Evolutionary conservation across 371 early-diverging fungal genomes (phyloP).

Genomic region (Nematocida sp.): DNA sequence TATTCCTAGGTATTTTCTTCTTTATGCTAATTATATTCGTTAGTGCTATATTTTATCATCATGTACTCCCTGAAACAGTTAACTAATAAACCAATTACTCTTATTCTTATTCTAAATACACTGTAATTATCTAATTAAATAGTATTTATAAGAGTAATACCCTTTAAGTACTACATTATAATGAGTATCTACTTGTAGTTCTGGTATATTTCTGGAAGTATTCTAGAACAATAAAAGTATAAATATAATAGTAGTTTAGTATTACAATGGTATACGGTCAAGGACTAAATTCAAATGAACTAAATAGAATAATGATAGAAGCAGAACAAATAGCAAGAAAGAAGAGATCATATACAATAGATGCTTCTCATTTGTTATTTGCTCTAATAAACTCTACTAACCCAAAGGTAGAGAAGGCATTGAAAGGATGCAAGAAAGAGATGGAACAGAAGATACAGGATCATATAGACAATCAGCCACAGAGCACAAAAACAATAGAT

Average conservation of each 20-base stretch:
- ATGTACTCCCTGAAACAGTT: too few species aligned
- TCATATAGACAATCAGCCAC: slow-evolving; percentile 10
- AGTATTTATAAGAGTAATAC: too few species aligned
- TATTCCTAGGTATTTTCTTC: too few species aligned
- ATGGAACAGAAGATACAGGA: slow-evolving; percentile 5
- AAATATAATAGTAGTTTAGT: neutral
- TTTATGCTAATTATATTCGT: too few species aligned
- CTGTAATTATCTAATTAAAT: too few species aligned
- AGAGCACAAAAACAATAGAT: neutral
- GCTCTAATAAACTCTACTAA: slow-evolving; percentile 4
- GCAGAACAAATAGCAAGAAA: slow-evolving; percentile 25
- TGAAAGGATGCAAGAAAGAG: neutral
- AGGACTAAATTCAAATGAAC: slow-evolving; percentile 43
- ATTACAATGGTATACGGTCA: slow-evolving; percentile 24
- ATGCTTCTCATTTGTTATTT: slow-evolving; percentile 19
- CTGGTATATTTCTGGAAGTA: too few species aligned
- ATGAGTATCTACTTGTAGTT: too few species aligned
- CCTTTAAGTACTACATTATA: too few species aligned
- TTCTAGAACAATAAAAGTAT: slow-evolving; percentile 31
- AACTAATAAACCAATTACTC: too few species aligned
- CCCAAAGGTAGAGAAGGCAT: neutral
- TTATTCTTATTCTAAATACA: too few species aligned
- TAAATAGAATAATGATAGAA: slow-evolving; percentile 1
- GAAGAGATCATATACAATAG: slow-evolving; percentile 27
- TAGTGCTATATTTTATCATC: too few species aligned